These are phyloP conservation scores for Theobroma cacao DNA, from an alignment of 345 rosid genomes.

Conservation along the genomic window DNA sequence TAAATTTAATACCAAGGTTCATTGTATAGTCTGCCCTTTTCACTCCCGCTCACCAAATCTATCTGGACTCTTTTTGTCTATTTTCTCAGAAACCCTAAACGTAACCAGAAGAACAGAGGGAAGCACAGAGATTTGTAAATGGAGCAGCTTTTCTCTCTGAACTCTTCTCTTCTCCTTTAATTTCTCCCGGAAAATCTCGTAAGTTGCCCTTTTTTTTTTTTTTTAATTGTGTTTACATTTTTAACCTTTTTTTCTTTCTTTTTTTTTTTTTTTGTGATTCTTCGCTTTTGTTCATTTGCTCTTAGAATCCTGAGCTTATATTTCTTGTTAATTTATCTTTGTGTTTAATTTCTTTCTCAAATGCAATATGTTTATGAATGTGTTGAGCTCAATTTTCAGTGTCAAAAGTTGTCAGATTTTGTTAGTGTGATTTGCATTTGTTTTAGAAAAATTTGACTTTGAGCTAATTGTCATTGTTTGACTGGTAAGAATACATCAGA, in stretches of 20 bases:
- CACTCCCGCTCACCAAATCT: conserved; percentile 26
- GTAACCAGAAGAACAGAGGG: not conserved
- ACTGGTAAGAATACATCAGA: not conserved
- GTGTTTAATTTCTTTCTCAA: not conserved
- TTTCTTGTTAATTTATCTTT: not conserved
- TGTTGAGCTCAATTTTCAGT: not conserved
- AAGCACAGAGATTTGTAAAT: not conserved
- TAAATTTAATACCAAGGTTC: conserved; percentile 6
- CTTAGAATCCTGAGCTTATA: not conserved
- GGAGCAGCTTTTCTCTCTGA: not conserved
- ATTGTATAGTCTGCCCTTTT: not conserved
- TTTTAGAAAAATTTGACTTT: not conserved
- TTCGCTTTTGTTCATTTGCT: not conserved
- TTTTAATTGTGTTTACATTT: not conserved
- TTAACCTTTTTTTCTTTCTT: not conserved
- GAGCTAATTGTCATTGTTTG: not conserved
- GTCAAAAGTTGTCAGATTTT: not conserved
- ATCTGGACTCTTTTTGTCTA: not conserved
- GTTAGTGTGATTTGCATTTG: not conserved
- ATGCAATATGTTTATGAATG: not conserved
- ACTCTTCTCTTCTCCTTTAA: not conserved
- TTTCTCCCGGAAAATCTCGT: not conserved
- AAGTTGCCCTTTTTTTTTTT: not conserved
- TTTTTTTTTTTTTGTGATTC: not conserved
- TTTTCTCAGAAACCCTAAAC: conserved; percentile 22